Conservation (phyloP, 2,329 filamentous ascomycete genomes). For the Monosporascus sp. region DNA sequence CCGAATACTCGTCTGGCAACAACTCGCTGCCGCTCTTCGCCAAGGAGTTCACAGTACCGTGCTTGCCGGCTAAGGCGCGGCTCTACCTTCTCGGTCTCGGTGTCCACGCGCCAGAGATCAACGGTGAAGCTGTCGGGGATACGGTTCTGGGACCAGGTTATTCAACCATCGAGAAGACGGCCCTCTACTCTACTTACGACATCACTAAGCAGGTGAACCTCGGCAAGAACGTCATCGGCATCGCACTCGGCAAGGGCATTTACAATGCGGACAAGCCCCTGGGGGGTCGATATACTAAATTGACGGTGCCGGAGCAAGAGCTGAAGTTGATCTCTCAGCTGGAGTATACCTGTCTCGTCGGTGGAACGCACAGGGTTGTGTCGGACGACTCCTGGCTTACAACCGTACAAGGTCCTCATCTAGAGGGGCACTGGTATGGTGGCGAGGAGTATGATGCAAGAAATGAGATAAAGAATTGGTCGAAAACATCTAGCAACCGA, state of each 20-base stretch:
- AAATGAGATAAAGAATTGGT: conserved; percentile 4
- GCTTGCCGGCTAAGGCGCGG: background rate
- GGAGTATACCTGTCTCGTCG: conserved; percentile 6
- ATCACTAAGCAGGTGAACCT: conserved; percentile 1
- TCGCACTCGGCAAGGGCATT: conserved; percentile 7
- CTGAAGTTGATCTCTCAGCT: conserved; percentile 9
- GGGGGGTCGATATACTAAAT: conserved; percentile 7
- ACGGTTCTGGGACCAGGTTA: background rate
- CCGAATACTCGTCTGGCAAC: background rate
- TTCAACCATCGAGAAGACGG: conserved; percentile 5
- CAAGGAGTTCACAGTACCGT: conserved; percentile 2
- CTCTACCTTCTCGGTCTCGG: conserved; percentile 8
- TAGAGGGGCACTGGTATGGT: conserved; percentile 8
- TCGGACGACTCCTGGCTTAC: conserved; percentile 5
- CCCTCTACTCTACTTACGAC: conserved; percentile 8
- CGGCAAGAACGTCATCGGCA: conserved; percentile 6
- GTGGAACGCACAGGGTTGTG: background rate
- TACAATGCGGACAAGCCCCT: conserved; percentile 7
- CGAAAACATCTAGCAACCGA: background rate
- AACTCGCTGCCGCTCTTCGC: conserved; percentile 6
- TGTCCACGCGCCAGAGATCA: conserved; percentile 5
- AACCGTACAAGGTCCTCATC: conserved; percentile 3
- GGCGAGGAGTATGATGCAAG: conserved; percentile 8
- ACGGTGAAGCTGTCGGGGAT: conserved; percentile 2
- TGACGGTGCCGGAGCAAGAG: conserved; percentile 1